Evolutionary conservation across 225 moss, liverwort and hornwort species (phyloP).

Genomic region (Straminergon stramineum): DNA sequence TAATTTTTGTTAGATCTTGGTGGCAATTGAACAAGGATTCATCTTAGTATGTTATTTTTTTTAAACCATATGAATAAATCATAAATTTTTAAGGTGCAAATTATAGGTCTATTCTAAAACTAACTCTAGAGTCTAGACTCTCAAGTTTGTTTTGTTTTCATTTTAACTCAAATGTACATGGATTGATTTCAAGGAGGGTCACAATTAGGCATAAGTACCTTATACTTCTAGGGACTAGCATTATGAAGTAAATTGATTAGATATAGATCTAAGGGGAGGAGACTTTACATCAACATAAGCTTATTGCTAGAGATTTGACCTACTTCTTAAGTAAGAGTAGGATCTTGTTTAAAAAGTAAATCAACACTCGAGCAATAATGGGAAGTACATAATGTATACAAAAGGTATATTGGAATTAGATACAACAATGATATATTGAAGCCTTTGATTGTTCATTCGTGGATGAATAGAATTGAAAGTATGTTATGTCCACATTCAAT

Average conservation of each 20-base stretch:
- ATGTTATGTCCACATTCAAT: fast-evolving
- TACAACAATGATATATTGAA: background rate
- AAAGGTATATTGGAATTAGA: background rate
- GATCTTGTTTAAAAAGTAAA: background rate
- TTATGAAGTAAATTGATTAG: background rate
- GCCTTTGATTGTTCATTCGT: background rate
- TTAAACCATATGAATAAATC: background rate
- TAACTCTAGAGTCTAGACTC: background rate
- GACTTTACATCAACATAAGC: background rate
- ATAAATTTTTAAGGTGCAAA: background rate
- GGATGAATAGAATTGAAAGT: too few relatives aligned
- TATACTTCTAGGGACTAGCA: background rate
- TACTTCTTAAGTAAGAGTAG: too few relatives aligned
- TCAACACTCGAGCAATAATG: background rate
- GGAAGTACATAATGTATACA: background rate
- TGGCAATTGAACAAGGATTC: background rate
- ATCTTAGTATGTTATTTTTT: background rate
- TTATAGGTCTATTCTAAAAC: too few relatives aligned
- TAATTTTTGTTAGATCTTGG: background rate
- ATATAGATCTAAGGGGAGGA: background rate
- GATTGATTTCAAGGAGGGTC: background rate
- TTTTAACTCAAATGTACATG: background rate
- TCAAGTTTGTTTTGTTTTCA: background rate
- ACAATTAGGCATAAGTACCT: too few relatives aligned
- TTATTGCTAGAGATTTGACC: too few relatives aligned